Base-by-base conservation (phyloP, 306 rosid species). In the Gynostemma pentaphyllum region DNA sequence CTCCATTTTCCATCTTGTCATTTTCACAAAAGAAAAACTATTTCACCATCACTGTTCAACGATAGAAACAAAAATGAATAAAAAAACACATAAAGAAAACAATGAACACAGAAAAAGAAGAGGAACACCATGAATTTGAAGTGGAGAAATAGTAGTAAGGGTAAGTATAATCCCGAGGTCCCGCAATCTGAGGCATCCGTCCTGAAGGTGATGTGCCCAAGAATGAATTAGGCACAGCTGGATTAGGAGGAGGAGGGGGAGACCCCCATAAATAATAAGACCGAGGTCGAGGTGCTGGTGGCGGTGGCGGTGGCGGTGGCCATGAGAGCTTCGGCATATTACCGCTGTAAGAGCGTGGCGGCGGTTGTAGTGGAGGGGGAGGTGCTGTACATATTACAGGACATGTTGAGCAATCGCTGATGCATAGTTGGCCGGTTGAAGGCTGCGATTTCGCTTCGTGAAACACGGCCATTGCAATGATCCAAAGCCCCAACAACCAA, bases 331-430 rank as follows among this genome's bases (percentile, higher is more conserved):
- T 24, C 7, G 57, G 49, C 2, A 72, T 7, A 44, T 30, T 21
- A 19, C 63, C 24, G 70, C 44, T 37, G 67, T 15, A 15, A 24
- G n/a, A 46, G 72, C 0, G 74, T 8, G 85, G 80, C 3, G 85
- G 95, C 13, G 84, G 71, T 46, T 12, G 1, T 47, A 70, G 49
- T 21, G 72, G 64, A 46, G 80, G 68, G 22, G 87, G 79, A 22
- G 95, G 87, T 45, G 86, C 82, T 11, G 97, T 68, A 45, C 97
- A 90, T 9, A 90, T 76, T 42, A 70, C 67, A 1, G 97, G 97
- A 67, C 95, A 90, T 53, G 97, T 78, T 56, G 68, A 52, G 67
- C 95, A 90, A 0, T 85, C 90, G 66, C 90, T 87, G 16, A 85
- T 83, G 69, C 97, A 90, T 6, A 77, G 67, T 55, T 69, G 68